Base-by-base conservation (phyloP, 257 asterid species). In the Craterostigma plantagineum region DNA sequence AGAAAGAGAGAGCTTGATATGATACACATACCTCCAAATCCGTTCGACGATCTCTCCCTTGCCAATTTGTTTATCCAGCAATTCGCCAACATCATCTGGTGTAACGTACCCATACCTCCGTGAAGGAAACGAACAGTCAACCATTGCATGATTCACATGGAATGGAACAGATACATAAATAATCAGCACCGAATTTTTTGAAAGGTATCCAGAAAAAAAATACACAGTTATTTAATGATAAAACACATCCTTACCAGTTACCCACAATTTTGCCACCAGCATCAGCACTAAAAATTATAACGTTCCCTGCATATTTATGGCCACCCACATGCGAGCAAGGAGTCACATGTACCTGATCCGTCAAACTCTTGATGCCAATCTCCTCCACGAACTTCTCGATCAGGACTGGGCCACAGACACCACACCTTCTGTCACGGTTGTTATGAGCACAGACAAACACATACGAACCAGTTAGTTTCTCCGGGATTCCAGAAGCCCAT, bases 241-340 rank as follows among this genome's bases (percentile, higher is more conserved):
- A 6, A 35, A 16, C 30, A 17, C 34, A 34, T 43, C 40, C 75
- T 65, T 66, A 90, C 99, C 99, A 90, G 49, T 90, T 79, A 36
- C 96, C 96, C 62, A 54, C 64, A 63, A 71, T 58, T 55, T 73
- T 70, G 54, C 90, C 94, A 51, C 69, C 74, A 35, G 77, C 34
- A 46, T 53, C 84, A 14, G 79, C 68, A 58, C 82, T 64, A 65
- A 79, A 90, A 49, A 64, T 73, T 45, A 90, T 83, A 53, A 72
- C 75, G 27, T 83, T 90, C 54, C 99, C 99, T 27, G 99, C 99
- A 63, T 90, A 83, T 69, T 90, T 90, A 63, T 90, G 96, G 38
- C 96, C 99, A 42, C 99, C 99, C 14, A 90, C 49, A 70, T 90
- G 99, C 3, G 94, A 90, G 66, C 94, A 90, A 58, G 92, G 92